A percentile compares a stretch with the other conserved stretches of the same genome.
Conservation (phyloP, 2,329 filamentous ascomycete species). For the Periconia sp. region DNA sequence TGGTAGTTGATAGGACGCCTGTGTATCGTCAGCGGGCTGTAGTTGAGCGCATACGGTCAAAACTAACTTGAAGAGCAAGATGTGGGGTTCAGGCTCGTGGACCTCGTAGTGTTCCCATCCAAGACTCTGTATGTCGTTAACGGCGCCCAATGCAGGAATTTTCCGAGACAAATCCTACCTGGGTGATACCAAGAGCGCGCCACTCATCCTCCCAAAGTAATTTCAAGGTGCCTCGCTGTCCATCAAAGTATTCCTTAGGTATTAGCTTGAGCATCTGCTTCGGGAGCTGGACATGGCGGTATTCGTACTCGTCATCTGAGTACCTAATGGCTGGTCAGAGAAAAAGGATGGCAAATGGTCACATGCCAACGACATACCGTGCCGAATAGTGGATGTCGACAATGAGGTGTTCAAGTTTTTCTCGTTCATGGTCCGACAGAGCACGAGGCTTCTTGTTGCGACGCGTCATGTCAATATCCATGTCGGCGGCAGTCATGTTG, state of each 20-base stretch:
- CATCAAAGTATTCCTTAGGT: conserved; percentile 91
- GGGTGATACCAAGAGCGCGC: conserved; percentile 94
- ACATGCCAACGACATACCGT: conserved; percentile 60
- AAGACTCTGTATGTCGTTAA: conserved; percentile 67
- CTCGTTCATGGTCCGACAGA: conserved; percentile 77
- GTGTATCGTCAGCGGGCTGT: conserved; percentile 9
- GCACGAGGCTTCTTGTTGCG: conserved; percentile 85
- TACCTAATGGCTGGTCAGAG: conserved; percentile 64
- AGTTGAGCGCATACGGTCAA: background rate
- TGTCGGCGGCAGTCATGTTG: conserved; percentile 31
- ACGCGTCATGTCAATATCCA: conserved; percentile 77
- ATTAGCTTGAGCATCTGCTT: conserved; percentile 99
- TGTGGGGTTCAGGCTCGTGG: conserved; percentile 97
- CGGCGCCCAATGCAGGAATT: background rate
- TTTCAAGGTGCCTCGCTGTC: conserved; percentile 87
- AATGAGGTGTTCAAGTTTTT: conserved; percentile 84
- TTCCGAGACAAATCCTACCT: conserved; percentile 59
- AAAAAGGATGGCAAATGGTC: conserved; percentile 1
- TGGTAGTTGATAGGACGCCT: conserved; percentile 87
- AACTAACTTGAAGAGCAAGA: conserved; percentile 94
- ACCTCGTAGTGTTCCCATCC: conserved; percentile 99
- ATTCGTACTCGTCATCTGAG: conserved; percentile 89
- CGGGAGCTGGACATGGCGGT: conserved; percentile 94
- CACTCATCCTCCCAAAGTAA: conserved; percentile 98
- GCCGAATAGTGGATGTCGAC: conserved; percentile 95